phyloP scores from a whole-genome alignment of 352 stramenopile genomes.

The Phytophthora ramorum region DNA sequence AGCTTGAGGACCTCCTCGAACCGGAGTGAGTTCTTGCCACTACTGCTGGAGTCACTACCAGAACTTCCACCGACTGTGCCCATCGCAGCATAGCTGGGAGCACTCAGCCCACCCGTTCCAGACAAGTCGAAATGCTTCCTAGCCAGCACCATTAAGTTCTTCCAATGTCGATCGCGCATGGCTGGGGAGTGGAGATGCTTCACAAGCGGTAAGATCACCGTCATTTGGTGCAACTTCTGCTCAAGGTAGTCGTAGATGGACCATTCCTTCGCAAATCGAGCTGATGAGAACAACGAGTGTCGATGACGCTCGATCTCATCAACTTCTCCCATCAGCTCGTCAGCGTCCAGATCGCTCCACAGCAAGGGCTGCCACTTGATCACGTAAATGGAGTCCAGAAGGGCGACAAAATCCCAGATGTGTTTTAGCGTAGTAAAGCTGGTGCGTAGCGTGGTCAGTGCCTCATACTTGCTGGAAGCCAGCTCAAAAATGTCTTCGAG shows the following conservation, averaged over 20 bases:
- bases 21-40: slow-evolving; percentile 55
- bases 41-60: slow-evolving; percentile 2
- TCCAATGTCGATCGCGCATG: slow-evolving; percentile 92
- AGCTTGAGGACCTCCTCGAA: slow-evolving; percentile 94
- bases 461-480: slow-evolving; percentile 76
- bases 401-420: slow-evolving; percentile 94
- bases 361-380: slow-evolving; percentile 87
- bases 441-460: slow-evolving; percentile 76
- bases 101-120: slow-evolving; percentile 17
- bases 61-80: slow-evolving; percentile 12
- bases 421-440: slow-evolving; percentile 93
- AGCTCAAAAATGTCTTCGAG: slow-evolving; percentile 97
- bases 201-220: slow-evolving; percentile 90
- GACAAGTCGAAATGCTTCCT: slow-evolving; percentile 88
- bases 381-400: slow-evolving; percentile 77
- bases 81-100: slow-evolving; percentile 26
- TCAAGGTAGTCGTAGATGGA: slow-evolving; percentile 92
- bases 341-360: slow-evolving; percentile 92
- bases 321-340: slow-evolving; percentile 91
- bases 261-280: slow-evolving; percentile 90
- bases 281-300: slow-evolving; percentile 56
- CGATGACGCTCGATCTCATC: slow-evolving; percentile 78
- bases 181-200: slow-evolving; percentile 89
- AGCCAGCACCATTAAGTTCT: slow-evolving; percentile 85
- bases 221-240: slow-evolving; percentile 93